Percentiles rank a stretch among this genome's conserved stretches.
Conservation (phyloP, 768 basidiomycete species). For the Roridomyces roridus region DNA sequence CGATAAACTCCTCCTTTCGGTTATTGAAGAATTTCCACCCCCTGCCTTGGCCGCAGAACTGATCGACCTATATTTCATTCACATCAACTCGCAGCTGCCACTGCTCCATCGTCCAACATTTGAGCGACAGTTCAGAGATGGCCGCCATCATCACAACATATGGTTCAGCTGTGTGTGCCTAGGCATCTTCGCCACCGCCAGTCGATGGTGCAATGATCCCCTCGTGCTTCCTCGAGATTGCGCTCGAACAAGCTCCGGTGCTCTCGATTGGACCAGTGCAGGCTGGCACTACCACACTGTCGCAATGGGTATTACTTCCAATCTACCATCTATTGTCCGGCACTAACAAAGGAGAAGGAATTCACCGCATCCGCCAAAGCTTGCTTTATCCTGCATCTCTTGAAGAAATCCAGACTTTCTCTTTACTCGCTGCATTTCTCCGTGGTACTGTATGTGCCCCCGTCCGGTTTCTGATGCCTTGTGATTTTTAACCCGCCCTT, state of each 20-base stretch:
- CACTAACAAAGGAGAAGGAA: constrained; percentile 40
- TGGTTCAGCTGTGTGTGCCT: constrained; percentile 70
- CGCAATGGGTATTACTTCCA: constrained; percentile 50
- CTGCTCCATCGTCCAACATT: constrained; percentile 79
- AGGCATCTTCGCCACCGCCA: constrained; percentile 71
- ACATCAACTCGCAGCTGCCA: constrained; percentile 65
- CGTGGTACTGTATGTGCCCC: constrained; percentile 20
- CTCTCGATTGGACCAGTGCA: constrained; percentile 55
- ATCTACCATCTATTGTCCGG: neutral
- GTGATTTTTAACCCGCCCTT: constrained; percentile 57
- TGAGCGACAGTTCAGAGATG: constrained; percentile 60
- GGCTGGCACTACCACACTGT: constrained; percentile 68
- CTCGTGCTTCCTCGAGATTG: constrained; percentile 51
- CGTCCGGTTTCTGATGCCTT: constrained; percentile 45
- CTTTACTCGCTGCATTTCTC: constrained; percentile 13
- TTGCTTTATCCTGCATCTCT: constrained; percentile 61
- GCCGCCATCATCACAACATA: constrained; percentile 57
- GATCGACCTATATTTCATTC: constrained; percentile 71
- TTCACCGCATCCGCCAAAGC: constrained; percentile 56
- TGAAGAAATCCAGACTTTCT: constrained; percentile 65
- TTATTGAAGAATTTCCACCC: constrained; percentile 63
- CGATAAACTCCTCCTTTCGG: constrained; percentile 36
- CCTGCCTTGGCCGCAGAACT: constrained; percentile 62
- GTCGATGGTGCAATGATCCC: constrained; percentile 68
- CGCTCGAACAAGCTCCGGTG: constrained; percentile 30